A percentile compares a stretch with the other conserved stretches of the same genome.
phyloP scores from a whole-genome alignment of 2,329 filamentous ascomycete genomes.

The Bertia moriformis region DNA sequence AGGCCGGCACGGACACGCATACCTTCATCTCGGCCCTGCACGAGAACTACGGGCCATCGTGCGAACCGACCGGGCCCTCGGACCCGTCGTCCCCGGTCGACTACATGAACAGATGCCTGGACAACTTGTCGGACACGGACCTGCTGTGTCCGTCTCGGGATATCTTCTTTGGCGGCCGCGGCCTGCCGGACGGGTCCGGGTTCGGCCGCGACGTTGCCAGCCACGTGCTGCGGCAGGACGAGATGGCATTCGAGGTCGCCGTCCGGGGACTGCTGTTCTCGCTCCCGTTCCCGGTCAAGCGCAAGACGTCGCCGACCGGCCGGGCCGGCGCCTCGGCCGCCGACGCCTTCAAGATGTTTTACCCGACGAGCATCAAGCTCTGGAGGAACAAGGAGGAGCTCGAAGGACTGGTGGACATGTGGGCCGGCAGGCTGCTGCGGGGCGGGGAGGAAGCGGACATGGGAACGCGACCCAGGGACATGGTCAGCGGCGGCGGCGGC shows the following conservation, averaged over 20 bases:
- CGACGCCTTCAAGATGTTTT: slow-evolving; percentile 81
- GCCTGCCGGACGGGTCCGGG: slow-evolving; percentile 28
- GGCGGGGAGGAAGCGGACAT: too few species aligned
- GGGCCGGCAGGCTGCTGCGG: slow-evolving; percentile 45
- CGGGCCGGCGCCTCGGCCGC: slow-evolving; percentile 27
- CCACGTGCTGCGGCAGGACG: slow-evolving; percentile 76
- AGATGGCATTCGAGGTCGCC: slow-evolving; percentile 84
- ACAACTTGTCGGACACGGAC: slow-evolving; percentile 76
- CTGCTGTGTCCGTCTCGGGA: slow-evolving; percentile 64
- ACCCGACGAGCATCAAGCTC: slow-evolving; percentile 68
- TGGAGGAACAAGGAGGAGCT: slow-evolving; percentile 77
- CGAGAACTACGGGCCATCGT: slow-evolving; percentile 85
- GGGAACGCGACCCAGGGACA: slow-evolving; percentile 14
- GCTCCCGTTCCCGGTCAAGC: slow-evolving; percentile 72
- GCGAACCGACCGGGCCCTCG: slow-evolving; percentile 36
- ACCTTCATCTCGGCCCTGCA: slow-evolving; percentile 84
- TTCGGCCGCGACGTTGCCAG: slow-evolving; percentile 39
- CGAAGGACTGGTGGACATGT: slow-evolving; percentile 56
- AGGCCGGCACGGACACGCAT: slow-evolving; percentile 79
- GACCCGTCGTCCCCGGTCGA: slow-evolving; percentile 53
- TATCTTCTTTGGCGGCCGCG: slow-evolving; percentile 48
- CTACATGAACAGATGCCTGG: slow-evolving; percentile 71
- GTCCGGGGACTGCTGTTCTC: slow-evolving; percentile 76
- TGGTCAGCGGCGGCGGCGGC: slow-evolving; percentile 29
- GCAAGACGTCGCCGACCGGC: slow-evolving; percentile 30